Evolutionary conservation across 2,329 filamentous ascomycete genomes (phyloP), one percentile per base, ranked within the genome.

Genomic region (Colletotrichum agaves): DNA sequence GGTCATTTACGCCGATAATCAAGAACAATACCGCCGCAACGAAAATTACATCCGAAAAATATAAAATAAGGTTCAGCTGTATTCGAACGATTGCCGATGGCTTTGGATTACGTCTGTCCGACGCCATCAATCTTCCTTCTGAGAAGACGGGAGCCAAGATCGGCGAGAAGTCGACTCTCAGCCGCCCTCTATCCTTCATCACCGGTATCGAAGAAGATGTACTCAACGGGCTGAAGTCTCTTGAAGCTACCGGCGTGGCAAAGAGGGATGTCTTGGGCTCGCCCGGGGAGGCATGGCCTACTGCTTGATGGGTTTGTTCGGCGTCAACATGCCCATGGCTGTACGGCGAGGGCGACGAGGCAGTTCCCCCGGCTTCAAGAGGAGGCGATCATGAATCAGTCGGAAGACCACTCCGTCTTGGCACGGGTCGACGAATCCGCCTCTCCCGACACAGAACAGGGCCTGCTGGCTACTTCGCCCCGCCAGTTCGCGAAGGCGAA

Each of bases 341-440:
- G 15, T 50, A 50, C n/a, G 47, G 47, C 27, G 47, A 50, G 27
- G 47, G 27, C 10, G 23, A 50, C 47, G 33, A 19, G 8, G 47
- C 47, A 11, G n/a, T 50, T 50, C 6, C 31, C 33, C 15, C 47
- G n/a, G 10, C 47, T 50, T n/a, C 47, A 50, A 33, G 47, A 50
- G 12, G 47, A 50, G 47, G n/a, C n/a, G n/a, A 50, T 50, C 4
- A 50, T 50, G 39, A 46, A 46, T 23, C 55, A 58, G 15, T 58
- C 55, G 6, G 55, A 58, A 23, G 55, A 58, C 27, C 55, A 58
- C 11, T 58, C 39, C 21, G 19, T 58, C 37, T 58, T 58, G 11
- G 55, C 39, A 0, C 46, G 55, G 27, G 37, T 58, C 7, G 55
- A 58, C 15, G 37, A 31, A 11, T 46, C 39, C 2, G 55, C 55